A percentile compares a stretch with the other conserved stretches of the same genome.
phyloP scores from a whole-genome alignment of 83 land plant species.

The Picea abies region DNA sequence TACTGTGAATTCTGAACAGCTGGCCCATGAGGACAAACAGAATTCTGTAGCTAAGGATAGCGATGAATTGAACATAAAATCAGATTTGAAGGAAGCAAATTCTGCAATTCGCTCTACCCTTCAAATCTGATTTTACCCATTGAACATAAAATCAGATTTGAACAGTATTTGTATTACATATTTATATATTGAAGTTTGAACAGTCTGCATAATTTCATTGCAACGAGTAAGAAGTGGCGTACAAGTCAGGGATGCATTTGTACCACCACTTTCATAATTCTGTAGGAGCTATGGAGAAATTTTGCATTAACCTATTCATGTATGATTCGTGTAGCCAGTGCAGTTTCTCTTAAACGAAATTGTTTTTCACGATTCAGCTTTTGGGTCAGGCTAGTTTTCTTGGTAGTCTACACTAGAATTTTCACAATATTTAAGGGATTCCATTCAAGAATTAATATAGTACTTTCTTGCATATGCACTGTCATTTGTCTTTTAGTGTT shows the following conservation, averaged over 20 bases:
- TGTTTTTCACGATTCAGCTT: not conserved
- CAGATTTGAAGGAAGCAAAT: slow-evolving; percentile 19
- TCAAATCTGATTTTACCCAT: too few species aligned
- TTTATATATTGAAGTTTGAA: not conserved
- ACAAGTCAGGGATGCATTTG: not conserved
- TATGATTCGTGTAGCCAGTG: not conserved
- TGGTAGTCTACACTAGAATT: not conserved
- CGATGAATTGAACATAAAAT: not conserved
- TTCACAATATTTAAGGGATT: not conserved
- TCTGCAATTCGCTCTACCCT: not conserved
- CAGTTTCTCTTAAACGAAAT: not conserved
- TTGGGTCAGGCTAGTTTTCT: not conserved
- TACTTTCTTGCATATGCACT: not conserved
- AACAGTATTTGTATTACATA: not conserved
- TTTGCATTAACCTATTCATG: not conserved
- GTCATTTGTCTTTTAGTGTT: too few species aligned
- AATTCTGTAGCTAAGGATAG: not conserved
- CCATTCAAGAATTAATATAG: not conserved
- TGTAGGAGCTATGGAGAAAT: not conserved
- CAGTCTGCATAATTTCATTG: not conserved
- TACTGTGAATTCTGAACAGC: not conserved
- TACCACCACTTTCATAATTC: not conserved
- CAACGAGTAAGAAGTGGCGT: not conserved
- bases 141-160: too few species aligned
- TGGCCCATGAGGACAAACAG: not conserved